Conservation (phyloP, 164 flowering plant genomes). For the Macadamia tetraphylla region DNA sequence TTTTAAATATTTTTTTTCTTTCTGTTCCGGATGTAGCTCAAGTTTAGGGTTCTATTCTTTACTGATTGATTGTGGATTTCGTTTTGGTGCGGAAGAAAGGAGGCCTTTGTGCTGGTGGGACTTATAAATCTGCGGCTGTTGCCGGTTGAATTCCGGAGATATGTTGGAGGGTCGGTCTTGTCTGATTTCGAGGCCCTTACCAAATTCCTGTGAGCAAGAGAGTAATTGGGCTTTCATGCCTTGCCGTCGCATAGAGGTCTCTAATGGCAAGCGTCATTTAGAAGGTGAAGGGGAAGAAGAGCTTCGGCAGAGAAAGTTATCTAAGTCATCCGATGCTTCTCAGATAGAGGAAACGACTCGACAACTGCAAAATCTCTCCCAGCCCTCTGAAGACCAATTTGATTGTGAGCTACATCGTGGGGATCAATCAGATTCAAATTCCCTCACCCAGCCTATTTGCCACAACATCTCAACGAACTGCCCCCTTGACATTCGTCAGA, state of each 20-base stretch:
- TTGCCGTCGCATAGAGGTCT: slow-evolving; percentile 16
- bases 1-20: neutral
- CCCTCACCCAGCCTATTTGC: neutral
- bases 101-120: slow-evolving; percentile 15
- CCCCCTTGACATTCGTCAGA: neutral
- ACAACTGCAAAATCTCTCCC: neutral
- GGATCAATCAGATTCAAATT: neutral
- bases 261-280: slow-evolving; percentile 32
- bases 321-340: slow-evolving; percentile 17
- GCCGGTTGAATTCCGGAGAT: slow-evolving; percentile 12
- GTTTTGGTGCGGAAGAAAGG: slow-evolving; percentile 15
- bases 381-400: neutral
- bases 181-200: slow-evolving; percentile 27
- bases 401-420: neutral
- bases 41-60: slow-evolving; percentile 1
- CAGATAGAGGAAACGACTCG: slow-evolving; percentile 13
- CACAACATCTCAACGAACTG: neutral
- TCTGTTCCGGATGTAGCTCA: neutral
- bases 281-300: slow-evolving; percentile 32
- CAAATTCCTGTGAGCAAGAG: slow-evolving; percentile 31
- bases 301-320: slow-evolving; percentile 12
- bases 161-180: slow-evolving; percentile 34
- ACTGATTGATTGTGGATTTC: slow-evolving; percentile 12
- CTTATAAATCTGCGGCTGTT: slow-evolving; percentile 7
- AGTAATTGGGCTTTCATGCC: slow-evolving; percentile 27